Evolutionary conservation across 306 rosid genomes (phyloP), one percentile per base, ranked within the genome.

Genomic region (Prunus fruticosa): DNA sequence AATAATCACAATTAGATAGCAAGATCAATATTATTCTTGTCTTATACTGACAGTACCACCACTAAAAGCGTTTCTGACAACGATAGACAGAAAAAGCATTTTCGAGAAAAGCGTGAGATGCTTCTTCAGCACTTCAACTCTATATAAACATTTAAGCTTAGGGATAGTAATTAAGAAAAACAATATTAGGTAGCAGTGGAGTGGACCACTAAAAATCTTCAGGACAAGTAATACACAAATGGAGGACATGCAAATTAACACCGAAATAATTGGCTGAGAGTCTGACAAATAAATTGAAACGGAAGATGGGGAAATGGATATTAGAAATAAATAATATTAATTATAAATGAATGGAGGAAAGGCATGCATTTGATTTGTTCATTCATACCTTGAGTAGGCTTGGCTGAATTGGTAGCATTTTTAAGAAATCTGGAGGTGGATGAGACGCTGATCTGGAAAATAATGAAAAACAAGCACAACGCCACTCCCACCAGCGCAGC

Each of bases 351-450:
- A 38, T 34, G 43, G 43, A 25, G 27, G 43, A 34, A 34, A 6
- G 43, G 43, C 43, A 34, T 38, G 43, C 43, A 38, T 38, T 38
- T 38, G 43, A 34, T 34, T 34, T 5, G 6, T 51, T 64, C 7
- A 9, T 38, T 75, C 67, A 5, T 49, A 45, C 64, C 75, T 82
- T 72, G 67, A 80, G 6, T 56, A 38, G 10, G 15, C 57, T 38
- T 63, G 22, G 32, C 19, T 19, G 54, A 61, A 75, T 77, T 25
- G 13, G 19, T 19, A 19, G 43, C 22, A 25, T 16, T 3, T 63
- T 53, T 23, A 5, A 76, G 65, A 19, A 76, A 76, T 69, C 22
- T 45, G 68, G 77, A 73, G 77, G 58, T 60, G 27, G 77, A 25
- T 18, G 69, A 73, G n/a, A 45, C 30, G 50, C 46, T 25, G 69